phyloP scores from a whole-genome alignment of 371 early-diverging fungal species.

The Phascolomyces articulosus region DNA sequence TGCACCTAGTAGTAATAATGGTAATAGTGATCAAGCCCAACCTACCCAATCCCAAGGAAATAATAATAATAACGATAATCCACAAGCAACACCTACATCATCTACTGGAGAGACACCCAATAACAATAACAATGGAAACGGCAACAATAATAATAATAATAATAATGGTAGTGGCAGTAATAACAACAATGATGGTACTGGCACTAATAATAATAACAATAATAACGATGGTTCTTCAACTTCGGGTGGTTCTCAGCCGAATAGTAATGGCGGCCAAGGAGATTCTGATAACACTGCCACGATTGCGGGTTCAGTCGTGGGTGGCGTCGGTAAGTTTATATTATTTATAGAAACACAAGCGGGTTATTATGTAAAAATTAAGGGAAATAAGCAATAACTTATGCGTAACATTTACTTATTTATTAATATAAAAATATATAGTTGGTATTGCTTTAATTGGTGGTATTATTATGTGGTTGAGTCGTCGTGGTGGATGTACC shows the following conservation, averaged over 20 bases:
- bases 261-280: not conserved
- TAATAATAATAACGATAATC: not conserved
- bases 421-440: slow-evolving; percentile 1
- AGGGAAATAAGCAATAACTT: not conserved
- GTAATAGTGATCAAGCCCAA: not conserved
- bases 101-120: not conserved
- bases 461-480: slow-evolving; percentile 35
- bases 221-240: slow-evolving; percentile 9
- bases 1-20: not conserved
- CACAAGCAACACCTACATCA: not conserved
- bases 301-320: slow-evolving; percentile 18
- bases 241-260: not conserved
- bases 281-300: slow-evolving; percentile 9
- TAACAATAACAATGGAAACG: slow-evolving; percentile 1
- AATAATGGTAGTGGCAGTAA: not conserved
- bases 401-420: slow-evolving; percentile 2
- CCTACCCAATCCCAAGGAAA: slow-evolving; percentile 1
- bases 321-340: slow-evolving; percentile 18
- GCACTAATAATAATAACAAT: too few species aligned
- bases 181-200: slow-evolving; percentile 6
- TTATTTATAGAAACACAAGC: not conserved
- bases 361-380: not conserved
- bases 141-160: not conserved
- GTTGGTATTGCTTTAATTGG: slow-evolving; percentile 46
- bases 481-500: slow-evolving; percentile 35